phyloP scores from a whole-genome alignment of 441 rosid genomes.

The Corymbia calophylla region DNA sequence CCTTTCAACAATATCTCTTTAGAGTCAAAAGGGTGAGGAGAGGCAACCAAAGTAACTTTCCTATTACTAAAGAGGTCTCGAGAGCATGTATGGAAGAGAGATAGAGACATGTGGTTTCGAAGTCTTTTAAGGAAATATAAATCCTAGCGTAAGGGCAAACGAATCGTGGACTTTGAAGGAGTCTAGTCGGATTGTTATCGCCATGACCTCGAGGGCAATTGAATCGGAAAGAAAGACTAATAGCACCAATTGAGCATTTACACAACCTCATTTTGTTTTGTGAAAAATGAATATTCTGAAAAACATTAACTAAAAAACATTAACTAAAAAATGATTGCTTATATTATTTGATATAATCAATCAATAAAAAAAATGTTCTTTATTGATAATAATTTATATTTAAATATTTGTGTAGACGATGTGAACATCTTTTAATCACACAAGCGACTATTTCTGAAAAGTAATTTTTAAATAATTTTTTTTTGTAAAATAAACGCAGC shows the following conservation, averaged over 20 bases:
- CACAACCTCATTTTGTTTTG: fast-evolving
- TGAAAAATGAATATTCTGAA: background rate
- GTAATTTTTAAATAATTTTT: too few species aligned
- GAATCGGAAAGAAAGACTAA: background rate
- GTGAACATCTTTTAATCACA: background rate
- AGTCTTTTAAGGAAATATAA: background rate
- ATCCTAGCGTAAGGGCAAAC: background rate
- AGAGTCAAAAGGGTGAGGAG: background rate
- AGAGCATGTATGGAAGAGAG: background rate
- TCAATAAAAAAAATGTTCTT: background rate
- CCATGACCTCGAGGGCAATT: background rate
- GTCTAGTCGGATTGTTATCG: background rate
- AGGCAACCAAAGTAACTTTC: background rate
- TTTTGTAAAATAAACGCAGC: too few species aligned
- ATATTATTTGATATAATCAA: background rate
- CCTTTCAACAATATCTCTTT: background rate
- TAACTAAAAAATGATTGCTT: background rate
- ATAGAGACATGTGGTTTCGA: background rate
- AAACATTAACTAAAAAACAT: background rate
- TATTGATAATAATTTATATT: background rate
- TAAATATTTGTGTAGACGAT: background rate
- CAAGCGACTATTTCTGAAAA: background rate
- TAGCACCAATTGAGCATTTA: background rate
- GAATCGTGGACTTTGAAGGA: background rate
- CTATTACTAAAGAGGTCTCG: too few species aligned